Conservation (phyloP, 2,329 filamentous ascomycete genomes). For the Diaporthe citriasiana region DNA sequence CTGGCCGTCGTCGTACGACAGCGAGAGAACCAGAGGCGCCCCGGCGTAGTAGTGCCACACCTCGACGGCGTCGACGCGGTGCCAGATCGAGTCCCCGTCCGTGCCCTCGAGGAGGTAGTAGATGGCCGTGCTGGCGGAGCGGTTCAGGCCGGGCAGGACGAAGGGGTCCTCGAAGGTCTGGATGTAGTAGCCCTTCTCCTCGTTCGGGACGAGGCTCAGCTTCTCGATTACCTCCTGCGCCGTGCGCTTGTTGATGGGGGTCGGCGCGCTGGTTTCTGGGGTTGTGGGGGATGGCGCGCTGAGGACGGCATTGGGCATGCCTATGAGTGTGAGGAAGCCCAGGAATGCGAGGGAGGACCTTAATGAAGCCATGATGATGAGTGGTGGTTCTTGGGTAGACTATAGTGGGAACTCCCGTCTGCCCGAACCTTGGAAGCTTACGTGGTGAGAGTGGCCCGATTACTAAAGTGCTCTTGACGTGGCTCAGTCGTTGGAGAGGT, state of each 20-base stretch:
- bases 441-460: not conserved
- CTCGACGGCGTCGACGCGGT: constrained; percentile 64
- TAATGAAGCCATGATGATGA: constrained; percentile 12
- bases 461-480: not conserved
- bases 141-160: constrained; percentile 46
- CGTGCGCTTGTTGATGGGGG: constrained; percentile 47
- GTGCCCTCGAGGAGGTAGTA: constrained; percentile 66
- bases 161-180: constrained; percentile 61
- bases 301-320: not conserved
- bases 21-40: constrained; percentile 61
- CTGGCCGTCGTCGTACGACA: constrained; percentile 60
- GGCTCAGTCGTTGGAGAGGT: not conserved
- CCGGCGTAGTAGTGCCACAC: constrained; percentile 69
- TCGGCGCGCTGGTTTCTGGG: not conserved
- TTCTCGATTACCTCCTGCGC: constrained; percentile 59
- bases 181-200: constrained; percentile 64
- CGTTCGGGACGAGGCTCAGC: constrained; percentile 59
- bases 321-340: constrained; percentile 4
- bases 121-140: constrained; percentile 63
- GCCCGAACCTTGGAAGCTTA: not conserved
- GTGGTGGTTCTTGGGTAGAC: not conserved
- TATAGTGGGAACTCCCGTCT: not conserved
- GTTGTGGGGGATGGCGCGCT: not conserved
- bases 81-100: constrained; percentile 61
- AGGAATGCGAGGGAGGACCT: not conserved